Evolutionary conservation across 2,329 filamentous ascomycete genomes (phyloP).

Genomic region (Fusarium heterosporum): DNA sequence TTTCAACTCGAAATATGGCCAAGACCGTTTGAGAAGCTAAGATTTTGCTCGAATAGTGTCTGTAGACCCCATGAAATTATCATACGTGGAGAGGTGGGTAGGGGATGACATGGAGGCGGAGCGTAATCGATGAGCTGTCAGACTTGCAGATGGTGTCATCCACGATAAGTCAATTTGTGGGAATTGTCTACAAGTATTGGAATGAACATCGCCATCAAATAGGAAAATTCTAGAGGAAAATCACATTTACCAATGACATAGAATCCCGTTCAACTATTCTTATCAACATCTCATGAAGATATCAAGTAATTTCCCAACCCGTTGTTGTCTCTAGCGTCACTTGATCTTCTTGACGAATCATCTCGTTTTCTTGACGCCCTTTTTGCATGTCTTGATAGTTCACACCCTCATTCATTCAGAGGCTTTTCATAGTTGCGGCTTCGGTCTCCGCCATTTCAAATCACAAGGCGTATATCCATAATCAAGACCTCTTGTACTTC

Average conservation of each 20-base stretch:
- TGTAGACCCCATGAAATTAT: too few species aligned
- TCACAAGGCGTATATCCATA: not conserved
- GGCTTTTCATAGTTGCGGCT: not conserved
- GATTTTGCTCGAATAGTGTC: too few species aligned
- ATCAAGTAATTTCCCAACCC: not conserved
- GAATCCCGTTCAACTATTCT: not conserved
- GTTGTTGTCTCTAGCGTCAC: not conserved
- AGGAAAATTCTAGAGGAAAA: not conserved
- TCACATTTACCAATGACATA: not conserved
- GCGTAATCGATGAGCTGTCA: not conserved
- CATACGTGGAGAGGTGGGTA: not conserved
- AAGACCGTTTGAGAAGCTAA: too few species aligned
- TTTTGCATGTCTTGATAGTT: not conserved
- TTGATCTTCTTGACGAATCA: not conserved
- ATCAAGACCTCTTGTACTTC: not conserved
- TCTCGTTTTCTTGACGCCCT: slow-evolving; percentile 3
- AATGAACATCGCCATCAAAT: not conserved
- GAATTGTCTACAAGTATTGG: not conserved
- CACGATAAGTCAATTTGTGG: too few species aligned
- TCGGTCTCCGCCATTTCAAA: not conserved
- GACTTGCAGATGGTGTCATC: not conserved
- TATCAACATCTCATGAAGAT: not conserved
- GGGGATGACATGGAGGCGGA: not conserved
- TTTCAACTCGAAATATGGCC: too few species aligned
- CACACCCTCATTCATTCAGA: not conserved